A percentile compares a stretch with the other conserved stretches of the same genome.
phyloP scores from a whole-genome alignment of 495 filamentous ascomycete genomes.

The Hypoxylon fragiforme region DNA sequence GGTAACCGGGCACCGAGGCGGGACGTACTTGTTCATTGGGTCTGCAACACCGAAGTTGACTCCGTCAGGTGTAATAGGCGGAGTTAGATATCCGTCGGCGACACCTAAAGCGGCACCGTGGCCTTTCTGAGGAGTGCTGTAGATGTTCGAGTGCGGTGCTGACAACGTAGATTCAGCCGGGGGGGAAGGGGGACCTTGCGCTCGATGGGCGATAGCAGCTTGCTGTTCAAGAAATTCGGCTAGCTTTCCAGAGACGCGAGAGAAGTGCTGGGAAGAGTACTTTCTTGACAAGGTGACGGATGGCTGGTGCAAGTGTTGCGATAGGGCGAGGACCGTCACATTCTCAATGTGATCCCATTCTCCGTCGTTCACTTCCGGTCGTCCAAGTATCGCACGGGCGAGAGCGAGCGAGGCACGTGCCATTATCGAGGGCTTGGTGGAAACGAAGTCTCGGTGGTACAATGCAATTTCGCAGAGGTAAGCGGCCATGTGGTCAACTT shows the following conservation, averaged over 20 bases:
- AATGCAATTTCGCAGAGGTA: conserved; percentile 94
- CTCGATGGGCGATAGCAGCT: conserved; percentile 67
- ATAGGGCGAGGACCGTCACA: conserved; percentile 75
- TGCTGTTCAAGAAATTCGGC: conserved; percentile 86
- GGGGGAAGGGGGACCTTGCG: conserved; percentile 65
- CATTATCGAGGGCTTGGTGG: conserved; percentile 84
- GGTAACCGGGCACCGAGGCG: conserved; percentile 57
- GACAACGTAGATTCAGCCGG: conserved; percentile 59
- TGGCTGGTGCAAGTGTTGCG: conserved; percentile 83
- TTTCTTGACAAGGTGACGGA: conserved; percentile 86
- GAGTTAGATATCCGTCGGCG: conserved; percentile 85
- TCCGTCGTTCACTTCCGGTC: conserved; percentile 70
- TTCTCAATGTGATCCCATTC: conserved; percentile 86
- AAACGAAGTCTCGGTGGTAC: conserved; percentile 95
- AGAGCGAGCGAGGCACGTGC: conserved; percentile 84
- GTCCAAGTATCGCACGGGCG: conserved; percentile 81
- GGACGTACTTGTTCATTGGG: conserved; percentile 51
- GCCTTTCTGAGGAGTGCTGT: conserved; percentile 85
- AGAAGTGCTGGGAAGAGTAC: conserved; percentile 80
- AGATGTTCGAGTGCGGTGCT: conserved; percentile 60
- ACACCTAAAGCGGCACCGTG: conserved; percentile 62
- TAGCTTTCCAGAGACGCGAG: conserved; percentile 76
- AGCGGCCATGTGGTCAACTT: conserved; percentile 90
- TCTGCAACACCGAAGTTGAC: conserved; percentile 58
- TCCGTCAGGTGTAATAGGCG: conserved; percentile 93